These are phyloP conservation scores for Neonectria magnoliae DNA, from an alignment of 2,329 filamentous ascomycete genomes.

Conservation along the genomic window DNA sequence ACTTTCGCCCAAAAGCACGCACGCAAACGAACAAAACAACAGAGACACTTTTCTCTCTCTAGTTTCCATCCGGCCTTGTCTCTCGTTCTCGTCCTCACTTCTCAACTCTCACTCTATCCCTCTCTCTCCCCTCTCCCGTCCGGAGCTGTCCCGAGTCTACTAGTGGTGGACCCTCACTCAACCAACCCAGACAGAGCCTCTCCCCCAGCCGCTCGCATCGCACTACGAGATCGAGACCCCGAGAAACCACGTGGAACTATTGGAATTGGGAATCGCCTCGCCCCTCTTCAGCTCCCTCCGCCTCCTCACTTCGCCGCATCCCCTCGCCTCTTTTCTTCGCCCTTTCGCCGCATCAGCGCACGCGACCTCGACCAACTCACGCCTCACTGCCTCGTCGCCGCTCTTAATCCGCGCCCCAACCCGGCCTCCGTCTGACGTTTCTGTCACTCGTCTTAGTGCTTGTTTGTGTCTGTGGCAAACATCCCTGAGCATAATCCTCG, in stretches of 20 bases:
- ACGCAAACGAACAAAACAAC: background rate
- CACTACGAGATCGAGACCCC: conserved; percentile 32
- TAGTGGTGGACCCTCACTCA: conserved; percentile 33
- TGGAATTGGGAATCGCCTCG: conserved; percentile 32
- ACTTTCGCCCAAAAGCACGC: background rate
- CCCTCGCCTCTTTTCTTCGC: background rate
- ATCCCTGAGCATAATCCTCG: conserved; percentile 2
- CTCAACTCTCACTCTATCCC: conserved; percentile 24
- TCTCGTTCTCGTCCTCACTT: background rate
- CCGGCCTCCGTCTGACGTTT: background rate
- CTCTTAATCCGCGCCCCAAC: conserved; percentile 8
- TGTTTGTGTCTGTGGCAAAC: conserved; percentile 25
- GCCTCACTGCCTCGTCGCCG: conserved; percentile 12
- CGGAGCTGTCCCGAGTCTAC: conserved; percentile 17
- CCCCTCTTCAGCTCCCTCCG: conserved; percentile 23
- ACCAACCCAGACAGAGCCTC: conserved; percentile 13
- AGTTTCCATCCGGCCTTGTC: conserved; percentile 9
- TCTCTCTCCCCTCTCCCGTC: conserved; percentile 3
- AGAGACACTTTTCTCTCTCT: too few species aligned
- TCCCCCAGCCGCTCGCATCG: conserved; percentile 8
- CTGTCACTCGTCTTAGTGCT: conserved; percentile 10
- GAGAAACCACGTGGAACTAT: conserved; percentile 38
- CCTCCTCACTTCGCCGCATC: conserved; percentile 20
- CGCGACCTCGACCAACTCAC: conserved; percentile 21
- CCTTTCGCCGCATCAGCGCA: conserved; percentile 9